Conservation (phyloP, 768 basidiomycete genomes). For the Porpolomopsis calyptriformis region DNA sequence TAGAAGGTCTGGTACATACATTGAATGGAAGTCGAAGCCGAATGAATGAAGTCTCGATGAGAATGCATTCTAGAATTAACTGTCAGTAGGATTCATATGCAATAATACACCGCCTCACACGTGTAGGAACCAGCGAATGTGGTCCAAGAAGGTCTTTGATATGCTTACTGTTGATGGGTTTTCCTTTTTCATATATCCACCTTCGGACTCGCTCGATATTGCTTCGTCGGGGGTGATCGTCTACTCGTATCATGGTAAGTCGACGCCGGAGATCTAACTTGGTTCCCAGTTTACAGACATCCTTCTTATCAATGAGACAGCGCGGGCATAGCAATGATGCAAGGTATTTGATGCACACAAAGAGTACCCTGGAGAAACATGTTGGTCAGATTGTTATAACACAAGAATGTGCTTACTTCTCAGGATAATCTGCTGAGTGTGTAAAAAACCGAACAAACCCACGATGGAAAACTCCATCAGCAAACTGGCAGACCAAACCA, state of each 20-base stretch:
- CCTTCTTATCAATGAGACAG: conserved; percentile 3
- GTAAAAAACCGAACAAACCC: conserved; percentile 20
- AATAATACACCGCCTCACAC: background rate
- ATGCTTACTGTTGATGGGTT: background rate
- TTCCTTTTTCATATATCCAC: conserved; percentile 4
- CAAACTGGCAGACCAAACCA: conserved; percentile 18
- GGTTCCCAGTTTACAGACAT: conserved; percentile 4
- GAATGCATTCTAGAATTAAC: conserved; percentile 4
- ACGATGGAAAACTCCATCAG: conserved; percentile 15
- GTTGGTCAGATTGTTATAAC: background rate
- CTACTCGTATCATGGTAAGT: background rate
- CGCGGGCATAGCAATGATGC: conserved; percentile 17
- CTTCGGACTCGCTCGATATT: background rate
- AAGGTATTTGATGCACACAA: conserved; percentile 12
- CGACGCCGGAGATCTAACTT: background rate
- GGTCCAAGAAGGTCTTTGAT: background rate
- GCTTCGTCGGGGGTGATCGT: background rate
- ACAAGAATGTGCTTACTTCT: conserved; percentile 16
- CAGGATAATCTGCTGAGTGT: conserved; percentile 23
- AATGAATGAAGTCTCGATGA: background rate
- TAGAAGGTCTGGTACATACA: conserved; percentile 20
- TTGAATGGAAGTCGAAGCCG: conserved; percentile 15
- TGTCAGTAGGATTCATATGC: background rate
- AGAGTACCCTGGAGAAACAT: conserved; percentile 11
- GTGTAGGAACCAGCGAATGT: background rate